These are phyloP conservation scores for Gigaspora rosea DNA, from an alignment of 192 early-diverging fungal species.

Conservation along the genomic window DNA sequence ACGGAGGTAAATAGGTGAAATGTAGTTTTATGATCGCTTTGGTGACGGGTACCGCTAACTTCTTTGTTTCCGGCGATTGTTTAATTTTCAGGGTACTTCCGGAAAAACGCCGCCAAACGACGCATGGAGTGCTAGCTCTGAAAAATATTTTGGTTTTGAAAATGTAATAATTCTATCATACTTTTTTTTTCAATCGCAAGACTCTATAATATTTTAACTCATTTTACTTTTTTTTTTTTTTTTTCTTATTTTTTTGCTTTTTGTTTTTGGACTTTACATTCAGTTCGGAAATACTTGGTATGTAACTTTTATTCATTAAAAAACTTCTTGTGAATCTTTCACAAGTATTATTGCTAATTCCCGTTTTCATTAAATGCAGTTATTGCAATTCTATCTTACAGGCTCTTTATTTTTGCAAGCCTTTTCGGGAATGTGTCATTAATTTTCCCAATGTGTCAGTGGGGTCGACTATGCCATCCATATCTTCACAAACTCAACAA, in stretches of 20 bases:
- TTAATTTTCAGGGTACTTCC: neutral
- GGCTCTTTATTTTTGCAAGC: slow-evolving; percentile 91
- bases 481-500: slow-evolving; percentile 41
- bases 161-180: slow-evolving; percentile 22
- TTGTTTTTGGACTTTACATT: no score
- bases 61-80: neutral
- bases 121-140: slow-evolving; percentile 14
- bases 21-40: neutral
- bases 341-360: neutral
- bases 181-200: neutral
- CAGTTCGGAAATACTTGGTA: slow-evolving; percentile 34
- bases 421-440: slow-evolving; percentile 91
- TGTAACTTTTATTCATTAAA: neutral
- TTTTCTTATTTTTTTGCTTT: neutral
- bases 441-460: slow-evolving; percentile 61
- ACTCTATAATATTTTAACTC: neutral
- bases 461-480: slow-evolving; percentile 2
- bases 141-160: slow-evolving; percentile 32
- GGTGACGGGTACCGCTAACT: no score
- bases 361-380: slow-evolving; percentile 41
- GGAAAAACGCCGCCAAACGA: slow-evolving; percentile 17
- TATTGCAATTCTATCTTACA: slow-evolving; percentile 97
- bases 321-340: neutral
- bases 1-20: neutral
- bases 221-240: neutral